Percentiles rank a stretch among this genome's conserved stretches.
phyloP scores from a whole-genome alignment of 2,329 filamentous ascomycete species.

The Paracoccidioides brasiliensis region DNA sequence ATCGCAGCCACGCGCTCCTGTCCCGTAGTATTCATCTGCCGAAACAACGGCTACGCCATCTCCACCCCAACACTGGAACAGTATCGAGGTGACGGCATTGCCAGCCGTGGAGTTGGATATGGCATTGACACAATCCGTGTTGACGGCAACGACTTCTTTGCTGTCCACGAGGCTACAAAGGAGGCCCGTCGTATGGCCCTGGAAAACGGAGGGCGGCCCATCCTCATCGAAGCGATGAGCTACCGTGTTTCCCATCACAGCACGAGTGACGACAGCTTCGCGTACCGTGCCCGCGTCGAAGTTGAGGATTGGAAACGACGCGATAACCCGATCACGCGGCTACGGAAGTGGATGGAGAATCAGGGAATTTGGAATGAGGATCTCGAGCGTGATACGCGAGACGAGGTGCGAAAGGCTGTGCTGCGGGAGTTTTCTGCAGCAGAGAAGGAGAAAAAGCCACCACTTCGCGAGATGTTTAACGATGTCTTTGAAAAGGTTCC shows the following conservation, averaged over 20 bases:
- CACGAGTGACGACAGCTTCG: constrained; percentile 92
- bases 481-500: constrained; percentile 85
- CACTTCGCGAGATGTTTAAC: constrained; percentile 51
- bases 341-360: constrained; percentile 83
- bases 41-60: constrained; percentile 88
- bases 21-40: constrained; percentile 77
- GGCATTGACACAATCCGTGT: constrained; percentile 89
- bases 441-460: constrained; percentile 42
- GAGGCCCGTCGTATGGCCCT: constrained; percentile 67
- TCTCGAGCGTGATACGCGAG: constrained; percentile 60
- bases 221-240: constrained; percentile 90
- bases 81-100: constrained; percentile 83
- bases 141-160: constrained; percentile 90
- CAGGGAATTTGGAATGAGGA: constrained; percentile 73
- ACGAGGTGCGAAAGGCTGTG: constrained; percentile 56
- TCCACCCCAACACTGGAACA: constrained; percentile 81
- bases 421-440: constrained; percentile 70
- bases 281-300: constrained; percentile 83
- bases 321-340: constrained; percentile 73
- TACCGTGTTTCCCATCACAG: constrained; percentile 98
- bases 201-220: constrained; percentile 62
- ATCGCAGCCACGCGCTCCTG: constrained; percentile 82
- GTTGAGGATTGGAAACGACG: constrained; percentile 89
- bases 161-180: constrained; percentile 67
- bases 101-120: constrained; percentile 73